Evolutionary conservation across 768 basidiomycete species (phyloP).

Genomic region (Russula compacta): DNA sequence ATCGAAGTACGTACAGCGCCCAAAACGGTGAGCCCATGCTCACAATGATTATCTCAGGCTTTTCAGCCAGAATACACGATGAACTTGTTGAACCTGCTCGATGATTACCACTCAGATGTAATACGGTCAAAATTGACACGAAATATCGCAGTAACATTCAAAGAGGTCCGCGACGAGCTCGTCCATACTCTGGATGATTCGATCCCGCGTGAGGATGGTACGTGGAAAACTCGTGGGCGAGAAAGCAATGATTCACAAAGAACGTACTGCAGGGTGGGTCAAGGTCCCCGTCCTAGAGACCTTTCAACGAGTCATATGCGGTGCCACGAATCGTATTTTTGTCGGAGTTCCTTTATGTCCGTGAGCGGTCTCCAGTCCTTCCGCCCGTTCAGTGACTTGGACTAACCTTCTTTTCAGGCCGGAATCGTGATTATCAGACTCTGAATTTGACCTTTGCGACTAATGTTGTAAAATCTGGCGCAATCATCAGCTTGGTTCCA

Average conservation of each 20-base stretch:
- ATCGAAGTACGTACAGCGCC: conserved; percentile 28
- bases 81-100: conserved; percentile 18
- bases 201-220: conserved; percentile 24
- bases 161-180: conserved; percentile 24
- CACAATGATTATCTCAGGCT: conserved; percentile 18
- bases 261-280: conserved; percentile 21
- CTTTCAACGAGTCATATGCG: conserved; percentile 24
- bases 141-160: conserved; percentile 20
- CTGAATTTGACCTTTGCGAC: conserved; percentile 28
- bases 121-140: conserved; percentile 25
- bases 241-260: conserved; percentile 21
- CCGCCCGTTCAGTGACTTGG: neutral
- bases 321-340: conserved; percentile 28
- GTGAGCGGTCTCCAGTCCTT: conserved; percentile 1
- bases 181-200: conserved; percentile 23
- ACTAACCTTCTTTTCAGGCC: conserved; percentile 20
- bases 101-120: conserved; percentile 22
- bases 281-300: conserved; percentile 19
- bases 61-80: conserved; percentile 32
- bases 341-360: conserved; percentile 30
- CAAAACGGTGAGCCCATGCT: neutral
- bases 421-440: conserved; percentile 25
- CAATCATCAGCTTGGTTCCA: conserved; percentile 29
- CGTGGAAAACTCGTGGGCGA: neutral
- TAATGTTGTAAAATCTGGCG: conserved; percentile 24